Conservation (phyloP, 2,329 filamentous ascomycete genomes). For the Talaromyces sp. region DNA sequence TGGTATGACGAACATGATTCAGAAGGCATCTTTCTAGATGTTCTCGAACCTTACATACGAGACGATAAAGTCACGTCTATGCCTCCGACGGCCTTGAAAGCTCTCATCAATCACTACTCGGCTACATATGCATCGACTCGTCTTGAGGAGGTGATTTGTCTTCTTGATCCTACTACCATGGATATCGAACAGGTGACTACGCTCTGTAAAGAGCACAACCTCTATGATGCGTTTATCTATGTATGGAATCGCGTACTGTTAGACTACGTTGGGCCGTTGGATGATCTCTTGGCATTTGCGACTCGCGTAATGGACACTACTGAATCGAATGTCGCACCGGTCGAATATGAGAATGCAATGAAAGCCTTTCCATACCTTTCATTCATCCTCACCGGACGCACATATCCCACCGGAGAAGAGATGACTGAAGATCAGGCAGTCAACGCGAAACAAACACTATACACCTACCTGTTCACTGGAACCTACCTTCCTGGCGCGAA, state of each 20-base stretch:
- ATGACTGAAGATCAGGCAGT: constrained; percentile 70
- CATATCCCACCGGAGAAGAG: constrained; percentile 80
- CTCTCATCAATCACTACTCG: constrained; percentile 77
- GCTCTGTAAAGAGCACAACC: constrained; percentile 82
- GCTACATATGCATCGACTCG: constrained; percentile 68
- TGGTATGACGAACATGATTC: constrained; percentile 76
- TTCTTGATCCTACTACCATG: constrained; percentile 83
- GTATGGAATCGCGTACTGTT: constrained; percentile 89
- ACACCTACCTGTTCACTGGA: constrained; percentile 90
- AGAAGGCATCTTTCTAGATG: constrained; percentile 77
- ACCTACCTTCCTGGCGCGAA: constrained; percentile 44
- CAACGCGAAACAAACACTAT: constrained; percentile 80
- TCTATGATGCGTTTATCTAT: constrained; percentile 94
- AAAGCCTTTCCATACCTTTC: constrained; percentile 96
- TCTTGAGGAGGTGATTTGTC: constrained; percentile 90
- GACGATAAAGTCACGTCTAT: constrained; percentile 69
- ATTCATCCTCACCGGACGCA: constrained; percentile 79
- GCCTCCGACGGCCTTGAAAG: constrained; percentile 80
- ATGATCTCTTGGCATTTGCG: constrained; percentile 65
- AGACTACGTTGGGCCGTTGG: constrained; percentile 87
- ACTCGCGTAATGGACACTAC: constrained; percentile 23
- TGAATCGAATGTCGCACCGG: constrained; percentile 49
- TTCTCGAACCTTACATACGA: constrained; percentile 81
- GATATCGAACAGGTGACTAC: constrained; percentile 90
- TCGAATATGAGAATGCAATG: constrained; percentile 62